phyloP scores from a whole-genome alignment of 257 asterid species.

The Parsonsia alboflavescens region DNA sequence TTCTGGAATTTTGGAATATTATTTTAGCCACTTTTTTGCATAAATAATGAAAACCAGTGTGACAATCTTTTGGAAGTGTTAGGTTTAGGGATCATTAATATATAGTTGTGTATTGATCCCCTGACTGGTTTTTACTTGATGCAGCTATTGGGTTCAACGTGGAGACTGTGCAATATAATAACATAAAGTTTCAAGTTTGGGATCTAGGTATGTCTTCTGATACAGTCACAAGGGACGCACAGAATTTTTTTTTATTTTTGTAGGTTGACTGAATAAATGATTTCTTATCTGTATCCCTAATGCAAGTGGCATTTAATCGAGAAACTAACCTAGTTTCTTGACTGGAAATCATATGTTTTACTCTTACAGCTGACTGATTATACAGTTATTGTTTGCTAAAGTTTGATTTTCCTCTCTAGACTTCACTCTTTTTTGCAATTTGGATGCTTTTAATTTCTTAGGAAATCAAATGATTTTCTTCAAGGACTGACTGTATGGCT shows the following conservation, averaged over 20 bases:
- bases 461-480: not conserved
- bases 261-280: not conserved
- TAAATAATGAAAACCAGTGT: not conserved
- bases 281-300: not conserved
- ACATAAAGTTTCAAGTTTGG: constrained; percentile 88
- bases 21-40: not conserved
- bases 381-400: not conserved
- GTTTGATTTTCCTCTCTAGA: not conserved
- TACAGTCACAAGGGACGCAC: not conserved
- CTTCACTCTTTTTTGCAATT: not conserved
- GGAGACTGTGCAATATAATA: constrained; percentile 88
- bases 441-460: not conserved
- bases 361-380: not conserved
- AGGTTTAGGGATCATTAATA: not conserved
- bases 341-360: not conserved
- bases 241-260: not conserved
- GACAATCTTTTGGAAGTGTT: not conserved
- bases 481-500: not conserved
- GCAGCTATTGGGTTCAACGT: constrained; percentile 96
- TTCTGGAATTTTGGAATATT: not conserved
- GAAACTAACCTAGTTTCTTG: not conserved
- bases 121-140: constrained; percentile 13
- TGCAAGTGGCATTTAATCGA: not conserved
- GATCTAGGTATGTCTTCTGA: constrained; percentile 58
- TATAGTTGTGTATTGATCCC: constrained; percentile 14